Conservation (phyloP, 805 yeast species). For the Myxozyma kluyveri region DNA sequence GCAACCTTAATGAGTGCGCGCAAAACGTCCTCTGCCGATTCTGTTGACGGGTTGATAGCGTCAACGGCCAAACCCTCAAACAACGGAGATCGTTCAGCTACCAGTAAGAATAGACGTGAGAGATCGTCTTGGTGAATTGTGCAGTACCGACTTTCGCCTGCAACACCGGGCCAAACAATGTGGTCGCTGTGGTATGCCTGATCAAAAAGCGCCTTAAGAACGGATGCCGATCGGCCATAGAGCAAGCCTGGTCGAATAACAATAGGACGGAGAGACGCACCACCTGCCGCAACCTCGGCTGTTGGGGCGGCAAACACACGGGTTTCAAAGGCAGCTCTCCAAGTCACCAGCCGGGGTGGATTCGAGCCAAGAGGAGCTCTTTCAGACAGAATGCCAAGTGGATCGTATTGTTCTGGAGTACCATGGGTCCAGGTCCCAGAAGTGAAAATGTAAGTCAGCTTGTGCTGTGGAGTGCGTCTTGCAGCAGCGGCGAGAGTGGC, state of each 20-base stretch:
- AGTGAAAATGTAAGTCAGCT: constrained; percentile 12
- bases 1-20: constrained; percentile 13
- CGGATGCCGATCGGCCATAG: constrained; percentile 16
- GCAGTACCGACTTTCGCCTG: constrained; percentile 12
- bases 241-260: constrained; percentile 16
- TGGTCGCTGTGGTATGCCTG: constrained; percentile 10
- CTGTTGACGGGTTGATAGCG: constrained; percentile 15
- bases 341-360: constrained; percentile 9
- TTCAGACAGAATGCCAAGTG: constrained; percentile 10
- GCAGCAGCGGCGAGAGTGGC: constrained; percentile 9
- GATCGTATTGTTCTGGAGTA: constrained; percentile 7
- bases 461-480: constrained; percentile 9
- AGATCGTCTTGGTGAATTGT: constrained; percentile 20
- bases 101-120: constrained; percentile 7
- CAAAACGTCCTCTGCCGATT: constrained; percentile 10
- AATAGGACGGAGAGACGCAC: constrained; percentile 11
- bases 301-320: constrained; percentile 8
- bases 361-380: constrained; percentile 12
- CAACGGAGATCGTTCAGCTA: constrained; percentile 14
- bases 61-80: constrained; percentile 15
- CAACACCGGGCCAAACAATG: constrained; percentile 15
- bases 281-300: constrained; percentile 4
- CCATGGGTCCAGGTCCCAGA: constrained; percentile 23
- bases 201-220: constrained; percentile 4
- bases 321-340: constrained; percentile 19